Evolutionary conservation across 1,284 basidiomycete species (phyloP), one percentile per base, ranked within the genome.

Genomic region (Sporisorium exsertum): DNA sequence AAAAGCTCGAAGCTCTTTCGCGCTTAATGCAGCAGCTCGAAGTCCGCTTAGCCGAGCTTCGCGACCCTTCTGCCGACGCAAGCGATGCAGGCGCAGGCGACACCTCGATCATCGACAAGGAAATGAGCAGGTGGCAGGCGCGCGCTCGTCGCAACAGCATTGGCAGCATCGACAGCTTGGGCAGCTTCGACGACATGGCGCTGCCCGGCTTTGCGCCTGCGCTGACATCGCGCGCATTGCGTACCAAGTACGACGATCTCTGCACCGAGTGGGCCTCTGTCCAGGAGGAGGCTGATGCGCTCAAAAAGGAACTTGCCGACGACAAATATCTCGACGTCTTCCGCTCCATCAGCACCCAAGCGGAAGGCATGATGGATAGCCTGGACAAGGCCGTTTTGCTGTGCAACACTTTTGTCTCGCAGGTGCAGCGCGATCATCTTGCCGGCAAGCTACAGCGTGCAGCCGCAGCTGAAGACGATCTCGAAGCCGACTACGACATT

Each of bases 301-400:
- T 97, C 66, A 88, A 92, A 74, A 93, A 94, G 81, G 95, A 98
- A 85, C 88, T 97, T 67, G 94, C 93, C 86, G 96, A 97, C 86
- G 95, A 97, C 86, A 95, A 94, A 58, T 97, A 94, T 92, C 88
- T 97, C 79, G 92, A 92, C 10, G 92, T 97, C n/a, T 97, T 97
- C 86, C 89, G 93, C 73, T 94, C 93, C 40, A 94, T 94, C 46
- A 92, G 92, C 15, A 91, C 93, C 72, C 95, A 97, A 86, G 94
- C 94, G 35, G 92, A 95, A 82, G 93, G 93, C 29, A 96, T 98
- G 94, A 95, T 98, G 94, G 90, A 91, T 29, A 94, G 93, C 81
- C 86, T 98, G 72, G 93, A 97, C 87, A 96, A 94, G 85, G 93
- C 92, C 8, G 91, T 95, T 50, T 91, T 91, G 76, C 89, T 92